Evolutionary conservation across 2,329 filamentous ascomycete genomes (phyloP).

Genomic region (Colletotrichum noveboracense): DNA sequence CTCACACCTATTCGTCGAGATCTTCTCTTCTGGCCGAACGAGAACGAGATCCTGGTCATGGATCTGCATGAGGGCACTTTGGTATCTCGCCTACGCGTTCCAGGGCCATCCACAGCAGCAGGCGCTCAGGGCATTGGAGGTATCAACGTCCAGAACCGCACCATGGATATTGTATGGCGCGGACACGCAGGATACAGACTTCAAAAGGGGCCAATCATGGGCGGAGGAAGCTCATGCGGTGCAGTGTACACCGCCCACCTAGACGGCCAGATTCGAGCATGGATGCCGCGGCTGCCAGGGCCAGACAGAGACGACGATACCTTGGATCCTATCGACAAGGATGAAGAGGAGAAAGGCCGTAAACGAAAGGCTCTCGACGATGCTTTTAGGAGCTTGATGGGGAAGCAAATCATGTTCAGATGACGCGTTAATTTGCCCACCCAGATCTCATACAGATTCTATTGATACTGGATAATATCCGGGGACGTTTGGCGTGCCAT

Average conservation of each 20-base stretch:
- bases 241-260: slow-evolving; percentile 80
- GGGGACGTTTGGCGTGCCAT: background rate
- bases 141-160: slow-evolving; percentile 67
- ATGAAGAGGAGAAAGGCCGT: slow-evolving; percentile 53
- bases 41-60: slow-evolving; percentile 79
- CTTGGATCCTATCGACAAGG: slow-evolving; percentile 38
- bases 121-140: slow-evolving; percentile 52
- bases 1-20: slow-evolving; percentile 64
- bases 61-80: slow-evolving; percentile 79
- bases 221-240: slow-evolving; percentile 56
- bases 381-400: slow-evolving; percentile 79
- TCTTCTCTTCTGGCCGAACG: slow-evolving; percentile 81
- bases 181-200: slow-evolving; percentile 64
- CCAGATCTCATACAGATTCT: background rate
- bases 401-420: slow-evolving; percentile 69
- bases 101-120: slow-evolving; percentile 57
- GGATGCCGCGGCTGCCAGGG: slow-evolving; percentile 68
- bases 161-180: slow-evolving; percentile 79
- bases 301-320: slow-evolving; percentile 54
- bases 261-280: slow-evolving; percentile 83
- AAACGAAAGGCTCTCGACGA: slow-evolving; percentile 83
- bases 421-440: background rate
- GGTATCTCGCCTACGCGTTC: slow-evolving; percentile 72
- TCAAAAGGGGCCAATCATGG: slow-evolving; percentile 65
- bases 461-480: background rate